phyloP scores from a whole-genome alignment of 768 basidiomycete genomes.

The Rossbeevera mucosa region DNA sequence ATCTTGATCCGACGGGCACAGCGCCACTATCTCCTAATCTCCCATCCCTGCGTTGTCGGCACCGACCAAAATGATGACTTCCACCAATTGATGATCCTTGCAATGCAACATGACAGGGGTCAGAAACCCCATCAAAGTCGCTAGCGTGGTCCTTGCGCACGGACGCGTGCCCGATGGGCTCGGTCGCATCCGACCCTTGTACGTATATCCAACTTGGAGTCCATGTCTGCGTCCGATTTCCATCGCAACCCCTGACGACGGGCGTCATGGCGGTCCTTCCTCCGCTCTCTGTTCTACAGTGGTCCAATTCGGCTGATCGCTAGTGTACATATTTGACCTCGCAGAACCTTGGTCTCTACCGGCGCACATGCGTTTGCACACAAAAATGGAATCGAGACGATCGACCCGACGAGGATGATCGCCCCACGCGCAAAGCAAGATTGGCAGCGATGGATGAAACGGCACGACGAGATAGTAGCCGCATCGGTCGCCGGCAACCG shows the following conservation, averaged over 20 bases:
- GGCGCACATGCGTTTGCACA: conserved; percentile 60
- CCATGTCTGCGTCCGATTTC: neutral
- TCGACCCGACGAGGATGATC: conserved; percentile 45
- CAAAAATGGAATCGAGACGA: conserved; percentile 26
- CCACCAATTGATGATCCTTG: neutral
- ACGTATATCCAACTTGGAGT: conserved; percentile 22
- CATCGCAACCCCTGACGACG: neutral
- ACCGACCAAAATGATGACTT: neutral
- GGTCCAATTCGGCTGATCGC: neutral
- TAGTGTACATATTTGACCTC: neutral
- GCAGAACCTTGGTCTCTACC: conserved; percentile 54
- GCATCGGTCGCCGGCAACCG: conserved; percentile 7
- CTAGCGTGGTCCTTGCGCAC: conserved; percentile 53
- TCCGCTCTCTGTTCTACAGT: neutral
- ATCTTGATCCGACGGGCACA: neutral
- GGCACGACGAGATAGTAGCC: conserved; percentile 27
- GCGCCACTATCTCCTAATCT: neutral
- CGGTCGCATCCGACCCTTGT: conserved; percentile 71
- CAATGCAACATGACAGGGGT: conserved; percentile 40
- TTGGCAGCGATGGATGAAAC: conserved; percentile 60
- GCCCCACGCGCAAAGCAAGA: conserved; percentile 44
- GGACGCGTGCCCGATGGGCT: conserved; percentile 44
- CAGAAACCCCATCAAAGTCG: conserved; percentile 64
- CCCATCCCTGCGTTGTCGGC: neutral
- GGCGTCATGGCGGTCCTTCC: neutral